phyloP scores from a whole-genome alignment of 1,284 basidiomycete genomes.

The Cystobasidium sp. region DNA sequence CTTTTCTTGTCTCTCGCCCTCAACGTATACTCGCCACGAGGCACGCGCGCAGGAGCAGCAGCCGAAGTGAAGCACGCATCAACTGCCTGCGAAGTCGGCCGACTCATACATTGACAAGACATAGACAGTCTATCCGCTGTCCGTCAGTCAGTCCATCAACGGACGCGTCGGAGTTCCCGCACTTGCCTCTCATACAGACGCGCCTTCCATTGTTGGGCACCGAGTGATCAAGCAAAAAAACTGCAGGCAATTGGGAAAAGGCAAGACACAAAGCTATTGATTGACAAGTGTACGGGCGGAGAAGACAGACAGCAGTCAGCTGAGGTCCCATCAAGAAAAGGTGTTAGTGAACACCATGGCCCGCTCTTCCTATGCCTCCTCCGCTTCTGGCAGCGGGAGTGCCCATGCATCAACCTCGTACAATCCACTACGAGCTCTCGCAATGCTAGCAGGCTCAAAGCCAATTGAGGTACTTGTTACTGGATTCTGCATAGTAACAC shows the following conservation, averaged over 20 bases:
- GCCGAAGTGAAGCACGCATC: too few relatives aligned
- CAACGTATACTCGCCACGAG: too few relatives aligned
- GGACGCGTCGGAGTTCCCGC: not conserved
- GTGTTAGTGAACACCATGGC: too few relatives aligned
- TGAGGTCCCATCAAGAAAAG: too few relatives aligned
- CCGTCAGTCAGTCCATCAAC: not conserved
- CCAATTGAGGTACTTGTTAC: constrained; percentile 83
- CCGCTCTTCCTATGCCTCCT: constrained; percentile 21
- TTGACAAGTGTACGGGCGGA: not conserved
- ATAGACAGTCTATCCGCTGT: not conserved
- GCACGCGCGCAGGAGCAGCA: too few relatives aligned
- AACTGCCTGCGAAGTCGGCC: not conserved
- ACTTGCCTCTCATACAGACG: not conserved
- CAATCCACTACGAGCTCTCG: constrained; percentile 50
- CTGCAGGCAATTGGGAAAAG: not conserved
- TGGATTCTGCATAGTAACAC: constrained; percentile 81
- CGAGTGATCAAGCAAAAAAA: not conserved
- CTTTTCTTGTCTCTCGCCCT: too few relatives aligned
- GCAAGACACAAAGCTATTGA: too few relatives aligned
- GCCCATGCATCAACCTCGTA: not conserved
- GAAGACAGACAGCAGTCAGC: not conserved
- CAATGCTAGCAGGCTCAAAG: constrained; percentile 57
- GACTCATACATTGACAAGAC: not conserved
- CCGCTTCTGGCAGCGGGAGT: constrained; percentile 9
- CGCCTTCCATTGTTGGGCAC: constrained; percentile 12